phyloP scores from a whole-genome alignment of 2,329 filamentous ascomycete species.

The Penicillium frequentans region DNA sequence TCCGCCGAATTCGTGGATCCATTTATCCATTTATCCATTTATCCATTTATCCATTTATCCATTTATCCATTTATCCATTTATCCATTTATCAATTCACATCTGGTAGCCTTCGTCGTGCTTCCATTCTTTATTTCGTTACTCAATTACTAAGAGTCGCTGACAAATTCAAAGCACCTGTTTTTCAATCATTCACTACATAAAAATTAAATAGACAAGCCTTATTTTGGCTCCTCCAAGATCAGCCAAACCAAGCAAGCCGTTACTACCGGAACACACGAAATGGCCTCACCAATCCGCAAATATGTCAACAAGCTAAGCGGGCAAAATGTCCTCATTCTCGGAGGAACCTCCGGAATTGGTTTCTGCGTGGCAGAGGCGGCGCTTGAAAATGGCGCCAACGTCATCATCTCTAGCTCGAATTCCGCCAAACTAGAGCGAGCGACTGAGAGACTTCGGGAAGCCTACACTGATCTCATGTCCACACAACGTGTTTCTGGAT shows the following conservation, averaged over 20 bases:
- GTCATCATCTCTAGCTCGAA: neutral
- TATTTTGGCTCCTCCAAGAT: no score
- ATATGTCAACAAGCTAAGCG: conserved; percentile 4
- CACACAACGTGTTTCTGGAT: neutral
- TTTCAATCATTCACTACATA: neutral
- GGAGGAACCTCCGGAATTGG: conserved; percentile 2
- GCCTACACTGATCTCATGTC: neutral
- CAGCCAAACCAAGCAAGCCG: neutral
- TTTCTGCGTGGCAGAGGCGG: neutral
- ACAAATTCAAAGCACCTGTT: neutral
- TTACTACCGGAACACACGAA: neutral
- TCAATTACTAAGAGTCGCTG: neutral
- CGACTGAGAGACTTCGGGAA: neutral
- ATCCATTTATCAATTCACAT: neutral
- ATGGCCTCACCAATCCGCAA: neutral
- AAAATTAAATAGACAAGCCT: neutral
- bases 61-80: no score
- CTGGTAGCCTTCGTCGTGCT: neutral
- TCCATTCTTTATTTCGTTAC: neutral
- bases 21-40: neutral
- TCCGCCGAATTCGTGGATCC: neutral
- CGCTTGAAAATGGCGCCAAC: neutral
- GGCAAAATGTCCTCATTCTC: neutral
- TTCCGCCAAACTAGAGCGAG: neutral
- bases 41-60: neutral